These are phyloP conservation scores for Xylariaceae sp. DNA, from an alignment of 2,329 filamentous ascomycete species.

Conservation along the genomic window DNA sequence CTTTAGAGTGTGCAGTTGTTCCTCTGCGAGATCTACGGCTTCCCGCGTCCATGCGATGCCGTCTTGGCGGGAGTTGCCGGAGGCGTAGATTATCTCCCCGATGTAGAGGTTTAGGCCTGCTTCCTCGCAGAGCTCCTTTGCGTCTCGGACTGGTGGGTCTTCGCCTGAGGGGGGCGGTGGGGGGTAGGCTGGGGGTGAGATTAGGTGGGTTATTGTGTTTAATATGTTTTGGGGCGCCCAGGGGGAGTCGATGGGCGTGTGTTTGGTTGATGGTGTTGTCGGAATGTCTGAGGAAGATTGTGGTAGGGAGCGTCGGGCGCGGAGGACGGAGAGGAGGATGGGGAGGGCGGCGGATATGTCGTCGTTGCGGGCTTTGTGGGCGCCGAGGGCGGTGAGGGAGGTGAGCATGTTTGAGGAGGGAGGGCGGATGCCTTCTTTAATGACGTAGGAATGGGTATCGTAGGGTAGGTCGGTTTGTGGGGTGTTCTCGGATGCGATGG, in stretches of 20 bases:
- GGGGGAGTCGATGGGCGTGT: conserved; percentile 9
- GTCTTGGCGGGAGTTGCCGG: conserved; percentile 54
- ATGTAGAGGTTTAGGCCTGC: conserved; percentile 86
- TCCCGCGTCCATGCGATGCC: conserved; percentile 89
- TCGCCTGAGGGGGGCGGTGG: conserved; percentile 68
- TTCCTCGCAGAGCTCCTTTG: conserved; percentile 74
- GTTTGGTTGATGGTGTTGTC: conserved; percentile 4
- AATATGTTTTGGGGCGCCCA: conserved; percentile 28
- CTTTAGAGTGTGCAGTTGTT: conserved; percentile 53
- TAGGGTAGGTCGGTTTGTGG: conserved; percentile 43
- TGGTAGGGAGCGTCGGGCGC: conserved; percentile 65
- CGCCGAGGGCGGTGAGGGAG: conserved; percentile 73
- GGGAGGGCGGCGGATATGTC: conserved; percentile 71
- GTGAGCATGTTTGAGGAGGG: conserved; percentile 73
- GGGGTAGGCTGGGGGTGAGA: conserved; percentile 64
- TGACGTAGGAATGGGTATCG: conserved; percentile 60
- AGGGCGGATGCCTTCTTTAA: conserved; percentile 56
- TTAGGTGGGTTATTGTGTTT: conserved; percentile 25
- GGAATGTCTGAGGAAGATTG: conserved; percentile 6
- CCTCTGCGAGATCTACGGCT: conserved; percentile 76
- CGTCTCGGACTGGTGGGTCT: conserved; percentile 60
- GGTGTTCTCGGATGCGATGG: conserved; percentile 61
- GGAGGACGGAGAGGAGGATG: conserved; percentile 80
- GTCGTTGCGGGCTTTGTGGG: conserved; percentile 69
- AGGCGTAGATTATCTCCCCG: conserved; percentile 83